A percentile compares a stretch with the other conserved stretches of the same genome.
phyloP scores from a whole-genome alignment of 2,329 filamentous ascomycete species.

The Coleophoma eucalyptorum region DNA sequence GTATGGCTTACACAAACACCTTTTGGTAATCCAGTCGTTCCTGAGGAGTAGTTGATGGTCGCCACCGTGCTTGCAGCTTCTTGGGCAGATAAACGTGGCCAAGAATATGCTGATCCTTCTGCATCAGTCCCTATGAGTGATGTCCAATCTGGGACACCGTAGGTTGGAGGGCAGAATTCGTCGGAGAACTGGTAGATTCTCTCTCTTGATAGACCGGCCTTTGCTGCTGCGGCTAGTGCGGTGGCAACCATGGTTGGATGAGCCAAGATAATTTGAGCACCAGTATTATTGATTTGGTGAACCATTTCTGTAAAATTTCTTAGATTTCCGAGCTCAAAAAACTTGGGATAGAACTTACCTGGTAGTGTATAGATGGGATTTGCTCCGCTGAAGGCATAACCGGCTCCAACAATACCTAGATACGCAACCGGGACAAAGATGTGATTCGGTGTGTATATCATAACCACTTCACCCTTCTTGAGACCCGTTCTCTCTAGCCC shows the following conservation, averaged over 20 bases:
- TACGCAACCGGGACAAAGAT: constrained; percentile 52
- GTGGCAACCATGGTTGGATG: constrained; percentile 42
- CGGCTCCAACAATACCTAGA: constrained; percentile 47
- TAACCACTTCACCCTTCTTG: constrained; percentile 44
- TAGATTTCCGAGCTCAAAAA: not conserved
- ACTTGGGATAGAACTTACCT: constrained; percentile 29
- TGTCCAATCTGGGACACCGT: constrained; percentile 58
- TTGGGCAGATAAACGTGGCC: constrained; percentile 47
- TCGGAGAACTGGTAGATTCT: constrained; percentile 47
- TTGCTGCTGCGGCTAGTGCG: constrained; percentile 37
- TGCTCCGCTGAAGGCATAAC: constrained; percentile 49
- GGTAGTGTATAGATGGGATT: constrained; percentile 47
- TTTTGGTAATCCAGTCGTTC: constrained; percentile 48
- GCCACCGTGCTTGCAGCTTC: constrained; percentile 31
- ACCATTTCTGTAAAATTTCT: constrained; percentile 36
- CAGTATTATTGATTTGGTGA: constrained; percentile 47
- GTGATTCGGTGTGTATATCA: constrained; percentile 51
- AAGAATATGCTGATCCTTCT: constrained; percentile 56
- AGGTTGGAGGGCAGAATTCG: constrained; percentile 19
- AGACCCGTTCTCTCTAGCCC: constrained; percentile 44
- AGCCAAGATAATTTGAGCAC: constrained; percentile 43
- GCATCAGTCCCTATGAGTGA: constrained; percentile 47
- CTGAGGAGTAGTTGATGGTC: constrained; percentile 45
- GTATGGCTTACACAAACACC: constrained; percentile 44
- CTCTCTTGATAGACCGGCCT: constrained; percentile 34